Evolutionary conservation across 148 eudicot genomes (phyloP), one percentile per base, ranked within the genome.

Genomic region (Arbutus unedo): DNA sequence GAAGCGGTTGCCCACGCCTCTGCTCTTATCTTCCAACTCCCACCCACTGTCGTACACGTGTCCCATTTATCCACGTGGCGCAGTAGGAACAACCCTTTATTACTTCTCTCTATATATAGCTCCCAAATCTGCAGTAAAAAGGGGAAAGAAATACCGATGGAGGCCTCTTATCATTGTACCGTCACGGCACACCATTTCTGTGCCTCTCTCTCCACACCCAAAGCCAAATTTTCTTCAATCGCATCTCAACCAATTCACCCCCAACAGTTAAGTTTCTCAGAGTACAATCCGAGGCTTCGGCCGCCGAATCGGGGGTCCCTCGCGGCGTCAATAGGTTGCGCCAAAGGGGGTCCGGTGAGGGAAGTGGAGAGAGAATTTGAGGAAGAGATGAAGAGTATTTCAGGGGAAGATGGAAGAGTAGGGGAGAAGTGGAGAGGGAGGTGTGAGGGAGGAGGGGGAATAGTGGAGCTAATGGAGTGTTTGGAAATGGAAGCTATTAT

Each of bases 401-500:
- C 49, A 47, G 84, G 72, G 16, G 84, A 82, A 57, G 81, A 77
- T 55, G 85, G 72, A 31, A 31, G 0, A 19, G 41, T 87, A 16
- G 84, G 19, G 57, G 83, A 82, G 66, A 56, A 31, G 15, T 81
- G 89, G 91, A 83, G 25, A 43, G 93, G 84, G 70, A 89, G 85
- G 76, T 85, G 88, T 60, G 45, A 64, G 81, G 89, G 50, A n/a
- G 67, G 53, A 8, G 85, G 55, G 8, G 89, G 91, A 8, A 79
- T 88, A 43, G 91, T 74, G 45, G 94, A 94, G 82, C 72, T 91
- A 48, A 62, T 94, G 82, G 96, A 93, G 90, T 92, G 94, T 79
- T 90, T 94, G 82, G 98, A 94, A 84, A 90, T 74, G 73, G 98
- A 93, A 85, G 94, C 98, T 16, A 94, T 93, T 53, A 91, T 93